Percentiles rank a stretch among this genome's conserved stretches.
These are phyloP conservation scores for Penicillium sp. DNA, from an alignment of 2,329 filamentous ascomycete genomes.

Conservation along the genomic window DNA sequence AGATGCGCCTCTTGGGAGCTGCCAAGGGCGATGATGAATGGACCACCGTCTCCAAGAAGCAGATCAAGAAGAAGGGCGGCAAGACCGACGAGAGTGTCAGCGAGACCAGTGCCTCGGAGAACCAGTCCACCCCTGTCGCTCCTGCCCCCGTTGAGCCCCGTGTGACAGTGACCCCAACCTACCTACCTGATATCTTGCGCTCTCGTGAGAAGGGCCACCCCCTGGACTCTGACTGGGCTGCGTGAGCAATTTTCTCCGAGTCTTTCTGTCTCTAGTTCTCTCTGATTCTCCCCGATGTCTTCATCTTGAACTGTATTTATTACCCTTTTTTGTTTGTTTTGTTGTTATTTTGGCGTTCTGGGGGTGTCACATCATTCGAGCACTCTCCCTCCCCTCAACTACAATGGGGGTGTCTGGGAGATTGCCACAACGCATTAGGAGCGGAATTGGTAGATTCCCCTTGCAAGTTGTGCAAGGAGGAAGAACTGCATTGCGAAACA, in stretches of 20 bases:
- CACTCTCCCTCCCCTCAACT: conserved; percentile 13
- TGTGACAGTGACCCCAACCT: conserved; percentile 37
- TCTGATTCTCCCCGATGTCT: background rate
- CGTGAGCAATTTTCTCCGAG: conserved; percentile 20
- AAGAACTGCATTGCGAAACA: conserved; percentile 4
- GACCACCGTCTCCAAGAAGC: conserved; percentile 61
- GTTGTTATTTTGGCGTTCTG: conserved; percentile 35
- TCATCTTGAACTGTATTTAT: conserved; percentile 34
- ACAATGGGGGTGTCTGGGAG: conserved; percentile 13
- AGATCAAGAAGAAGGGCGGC: conserved; percentile 51
- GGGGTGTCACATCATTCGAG: conserved; percentile 30
- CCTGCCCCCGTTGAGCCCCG: conserved; percentile 33
- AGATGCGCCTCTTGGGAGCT: conserved; percentile 53
- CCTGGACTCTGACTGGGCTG: conserved; percentile 47
- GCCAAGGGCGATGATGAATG: conserved; percentile 53
- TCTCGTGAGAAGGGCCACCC: conserved; percentile 42
- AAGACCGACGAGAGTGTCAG: conserved; percentile 45
- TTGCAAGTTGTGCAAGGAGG: conserved; percentile 9
- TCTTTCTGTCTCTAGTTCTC: conserved; percentile 5
- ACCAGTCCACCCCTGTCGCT: conserved; percentile 24
- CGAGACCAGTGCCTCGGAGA: conserved; percentile 44
- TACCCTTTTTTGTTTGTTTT: conserved; percentile 20
- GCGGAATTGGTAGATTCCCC: conserved; percentile 11
- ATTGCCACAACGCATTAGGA: conserved; percentile 15
- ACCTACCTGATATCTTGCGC: conserved; percentile 33